phyloP scores from a whole-genome alignment of 2,329 filamentous ascomycete species.

The Monascus ruber region DNA sequence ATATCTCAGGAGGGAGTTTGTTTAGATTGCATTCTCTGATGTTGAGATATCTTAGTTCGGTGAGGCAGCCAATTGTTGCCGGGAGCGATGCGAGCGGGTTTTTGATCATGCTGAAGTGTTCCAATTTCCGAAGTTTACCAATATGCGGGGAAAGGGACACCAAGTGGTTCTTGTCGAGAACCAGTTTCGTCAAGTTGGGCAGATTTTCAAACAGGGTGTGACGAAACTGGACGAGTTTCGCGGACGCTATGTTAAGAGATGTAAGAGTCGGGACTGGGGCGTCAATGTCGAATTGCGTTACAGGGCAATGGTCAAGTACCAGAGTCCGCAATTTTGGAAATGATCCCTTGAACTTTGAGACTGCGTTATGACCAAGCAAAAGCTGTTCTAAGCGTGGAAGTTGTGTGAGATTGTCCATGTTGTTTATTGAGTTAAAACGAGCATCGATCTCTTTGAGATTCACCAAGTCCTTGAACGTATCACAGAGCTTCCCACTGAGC shows the following conservation, averaged over 20 bases:
- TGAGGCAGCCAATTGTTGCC: slow-evolving; percentile 74
- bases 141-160: slow-evolving; percentile 79
- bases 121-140: slow-evolving; percentile 68
- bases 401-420: slow-evolving; percentile 74
- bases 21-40: slow-evolving; percentile 88
- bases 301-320: slow-evolving; percentile 85
- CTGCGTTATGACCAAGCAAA: slow-evolving; percentile 81
- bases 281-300: slow-evolving; percentile 83
- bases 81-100: slow-evolving; percentile 80
- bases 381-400: slow-evolving; percentile 80
- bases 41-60: slow-evolving; percentile 74
- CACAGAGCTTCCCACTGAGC: slow-evolving; percentile 62
- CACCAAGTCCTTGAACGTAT: slow-evolving; percentile 58
- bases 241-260: slow-evolving; percentile 77
- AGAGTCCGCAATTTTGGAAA: slow-evolving; percentile 76
- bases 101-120: slow-evolving; percentile 87
- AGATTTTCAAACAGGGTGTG: slow-evolving; percentile 83
- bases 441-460: slow-evolving; percentile 84
- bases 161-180: slow-evolving; percentile 91
- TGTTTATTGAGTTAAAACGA: slow-evolving; percentile 81
- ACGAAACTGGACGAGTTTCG: slow-evolving; percentile 75
- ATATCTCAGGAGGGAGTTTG: slow-evolving; percentile 82
- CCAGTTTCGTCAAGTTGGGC: slow-evolving; percentile 73
- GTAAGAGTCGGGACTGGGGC: slow-evolving; percentile 69
- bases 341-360: slow-evolving; percentile 80